These are phyloP conservation scores for Tylopilus balloui DNA, from an alignment of 768 basidiomycete genomes.

Conservation along the genomic window DNA sequence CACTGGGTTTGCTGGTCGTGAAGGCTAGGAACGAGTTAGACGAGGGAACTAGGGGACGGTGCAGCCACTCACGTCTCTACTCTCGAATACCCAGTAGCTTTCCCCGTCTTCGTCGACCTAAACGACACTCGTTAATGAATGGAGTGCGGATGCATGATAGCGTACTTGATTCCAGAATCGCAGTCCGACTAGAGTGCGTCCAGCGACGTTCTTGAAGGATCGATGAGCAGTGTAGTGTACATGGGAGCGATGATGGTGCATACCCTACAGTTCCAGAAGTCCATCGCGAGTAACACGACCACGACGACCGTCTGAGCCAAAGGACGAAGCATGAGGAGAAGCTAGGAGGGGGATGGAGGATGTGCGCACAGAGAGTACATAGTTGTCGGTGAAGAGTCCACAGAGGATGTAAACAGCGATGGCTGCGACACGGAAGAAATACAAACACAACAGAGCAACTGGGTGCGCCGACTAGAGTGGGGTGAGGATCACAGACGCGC, in stretches of 20 bases:
- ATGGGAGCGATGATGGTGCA: slow-evolving; percentile 15
- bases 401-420: slow-evolving; percentile 90
- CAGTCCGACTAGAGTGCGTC: slow-evolving; percentile 88
- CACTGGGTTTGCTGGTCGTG: slow-evolving; percentile 80
- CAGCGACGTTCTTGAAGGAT: slow-evolving; percentile 76
- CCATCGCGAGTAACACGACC: slow-evolving; percentile 90
- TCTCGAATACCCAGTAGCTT: slow-evolving; percentile 97
- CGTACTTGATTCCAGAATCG: slow-evolving; percentile 94
- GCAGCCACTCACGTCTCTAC: slow-evolving; percentile 70
- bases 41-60: neutral
- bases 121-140: slow-evolving; percentile 3
- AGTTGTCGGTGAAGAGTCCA: slow-evolving; percentile 84
- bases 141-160: neutral
- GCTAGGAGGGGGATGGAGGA: neutral
- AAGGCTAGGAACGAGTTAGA: slow-evolving; percentile 51
- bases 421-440: slow-evolving; percentile 84
- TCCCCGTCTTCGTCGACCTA: slow-evolving; percentile 96
- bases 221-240: neutral
- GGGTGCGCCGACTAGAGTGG: slow-evolving; percentile 71
- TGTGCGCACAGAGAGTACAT: slow-evolving; percentile 80
- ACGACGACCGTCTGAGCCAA: slow-evolving; percentile 72
- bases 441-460: slow-evolving; percentile 80
- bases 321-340: neutral
- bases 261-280: slow-evolving; percentile 98
- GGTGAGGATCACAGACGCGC: slow-evolving; percentile 12